Evolutionary conservation across 1,284 basidiomycete genomes (phyloP).

Genomic region (Veloboletus limbatus): DNA sequence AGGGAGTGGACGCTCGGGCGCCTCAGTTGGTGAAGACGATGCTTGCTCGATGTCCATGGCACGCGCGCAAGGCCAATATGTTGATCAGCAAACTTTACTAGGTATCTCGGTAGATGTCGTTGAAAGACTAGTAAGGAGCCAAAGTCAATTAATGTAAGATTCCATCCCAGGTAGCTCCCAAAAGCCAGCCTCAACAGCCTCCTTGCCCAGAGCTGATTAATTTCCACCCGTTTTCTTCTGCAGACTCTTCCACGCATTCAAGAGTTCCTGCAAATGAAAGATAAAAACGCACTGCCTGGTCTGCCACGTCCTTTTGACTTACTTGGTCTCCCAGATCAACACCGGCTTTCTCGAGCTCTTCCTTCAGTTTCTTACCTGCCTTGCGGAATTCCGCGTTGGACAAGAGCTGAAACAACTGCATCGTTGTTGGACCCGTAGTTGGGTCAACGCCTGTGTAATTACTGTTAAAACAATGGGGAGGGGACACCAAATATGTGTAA

Average conservation of each 20-base stretch:
- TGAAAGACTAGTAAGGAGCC: too few species aligned
- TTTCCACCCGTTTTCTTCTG: conserved; percentile 29
- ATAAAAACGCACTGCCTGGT: conserved; percentile 3
- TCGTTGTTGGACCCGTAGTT: conserved; percentile 44
- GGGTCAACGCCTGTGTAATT: conserved; percentile 44
- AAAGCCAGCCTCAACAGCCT: background rate
- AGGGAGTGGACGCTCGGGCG: conserved; percentile 52
- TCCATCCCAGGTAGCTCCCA: too few species aligned
- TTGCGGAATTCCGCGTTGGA: conserved; percentile 51
- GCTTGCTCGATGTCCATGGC: conserved; percentile 17
- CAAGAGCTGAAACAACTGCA: conserved; percentile 52
- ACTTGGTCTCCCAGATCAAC: conserved; percentile 50
- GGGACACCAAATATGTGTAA: conserved; percentile 21
- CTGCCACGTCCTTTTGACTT: conserved; percentile 7
- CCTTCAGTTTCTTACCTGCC: conserved; percentile 44
- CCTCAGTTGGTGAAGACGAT: conserved; percentile 24
- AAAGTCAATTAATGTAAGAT: too few species aligned
- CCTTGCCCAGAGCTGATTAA: conserved; percentile 5
- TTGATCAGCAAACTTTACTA: background rate
- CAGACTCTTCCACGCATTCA: conserved; percentile 36
- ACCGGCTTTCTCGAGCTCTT: conserved; percentile 58
- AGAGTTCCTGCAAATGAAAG: conserved; percentile 26
- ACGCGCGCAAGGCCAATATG: too few species aligned
- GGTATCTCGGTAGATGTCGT: too few species aligned
- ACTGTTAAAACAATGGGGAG: background rate